Base-by-base conservation (phyloP, 108 stramenopile genomes). In the Stephanodiscus triporus region DNA sequence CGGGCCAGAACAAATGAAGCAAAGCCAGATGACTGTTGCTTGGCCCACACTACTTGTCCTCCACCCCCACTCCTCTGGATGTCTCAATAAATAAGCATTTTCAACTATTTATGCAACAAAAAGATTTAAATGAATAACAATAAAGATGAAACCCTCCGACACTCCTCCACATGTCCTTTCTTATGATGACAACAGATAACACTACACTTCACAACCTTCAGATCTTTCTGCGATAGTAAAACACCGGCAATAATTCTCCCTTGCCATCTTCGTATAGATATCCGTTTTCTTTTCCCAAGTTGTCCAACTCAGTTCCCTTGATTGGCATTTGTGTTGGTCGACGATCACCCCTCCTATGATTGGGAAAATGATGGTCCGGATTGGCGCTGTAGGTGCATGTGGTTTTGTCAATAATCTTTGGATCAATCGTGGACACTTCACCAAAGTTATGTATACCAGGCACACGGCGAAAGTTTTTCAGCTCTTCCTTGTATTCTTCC, bases 401-500 rank as follows among this genome's bases (percentile, higher is more conserved):
- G n/a, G 80, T 81, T 32, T 81, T 81, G 43, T 81, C 79, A n/a
- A 80, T 69, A 38, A 80, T 63, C 6, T 22, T 69, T 27, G 63
- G 60, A 16, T 74, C 79, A 34, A 62, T 38, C 63, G 63, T 64
- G 16, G 66, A 80, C 55, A 80, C 72, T 59, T 72, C 72, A 26
- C 80, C 80, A 65, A 81, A 81, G 57, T 74, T 81, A 37, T 81
- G 80, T 57, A 81, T 81, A 19, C 80, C 80, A 6, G 80, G 73
- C 32, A 81, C 80, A 65, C 80, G 73, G 9, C 73, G 68, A 42
- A 81, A 81, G 29, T 45, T 65, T 45, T 64, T 66, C 6, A 81
- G 69, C 34, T 81, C 80, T 50, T 66, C 62, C 47, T 70, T 74
- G 45, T 74, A 81, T 42, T 69, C 51, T 45, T 81, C 80, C 3